phyloP scores from a whole-genome alignment of 768 basidiomycete species.

The Psilocybe subaeruginosa region DNA sequence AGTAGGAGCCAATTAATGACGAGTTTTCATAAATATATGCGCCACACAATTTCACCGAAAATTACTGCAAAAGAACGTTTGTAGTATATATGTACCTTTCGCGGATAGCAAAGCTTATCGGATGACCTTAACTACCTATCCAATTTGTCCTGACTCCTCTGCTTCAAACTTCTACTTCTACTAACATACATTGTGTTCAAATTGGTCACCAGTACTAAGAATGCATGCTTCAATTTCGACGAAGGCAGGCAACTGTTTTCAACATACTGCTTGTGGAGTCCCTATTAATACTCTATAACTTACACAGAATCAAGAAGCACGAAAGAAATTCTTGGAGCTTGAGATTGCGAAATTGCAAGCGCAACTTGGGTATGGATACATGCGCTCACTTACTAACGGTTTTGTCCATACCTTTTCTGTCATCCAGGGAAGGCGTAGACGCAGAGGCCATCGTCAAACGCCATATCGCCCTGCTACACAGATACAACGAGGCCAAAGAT shows the following conservation, averaged over 20 bases:
- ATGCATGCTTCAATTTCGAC: conserved; percentile 21
- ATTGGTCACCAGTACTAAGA: neutral
- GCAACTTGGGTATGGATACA: conserved; percentile 43
- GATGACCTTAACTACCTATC: too few relatives aligned
- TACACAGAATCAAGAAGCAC: conserved; percentile 51
- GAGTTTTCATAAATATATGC: neutral
- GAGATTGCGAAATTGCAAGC: conserved; percentile 52
- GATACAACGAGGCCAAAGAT: conserved; percentile 84
- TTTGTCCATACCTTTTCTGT: neutral
- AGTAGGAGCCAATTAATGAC: neutral
- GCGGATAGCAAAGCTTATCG: neutral
- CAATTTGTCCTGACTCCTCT: too few relatives aligned
- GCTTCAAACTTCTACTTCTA: too few relatives aligned
- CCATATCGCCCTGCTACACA: conserved; percentile 74
- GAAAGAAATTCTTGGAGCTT: conserved; percentile 46
- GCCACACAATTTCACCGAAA: neutral
- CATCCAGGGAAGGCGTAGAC: conserved; percentile 42
- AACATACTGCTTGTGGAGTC: neutral
- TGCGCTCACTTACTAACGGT: neutral
- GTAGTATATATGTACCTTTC: neutral
- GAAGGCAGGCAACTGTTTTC: conserved; percentile 6
- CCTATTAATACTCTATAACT: neutral
- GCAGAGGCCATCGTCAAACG: conserved; percentile 62
- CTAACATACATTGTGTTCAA: too few relatives aligned
- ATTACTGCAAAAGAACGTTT: neutral